These are phyloP conservation scores for Chlamydomonas eustigma DNA, from an alignment of 139 green algal species.

Conservation along the genomic window DNA sequence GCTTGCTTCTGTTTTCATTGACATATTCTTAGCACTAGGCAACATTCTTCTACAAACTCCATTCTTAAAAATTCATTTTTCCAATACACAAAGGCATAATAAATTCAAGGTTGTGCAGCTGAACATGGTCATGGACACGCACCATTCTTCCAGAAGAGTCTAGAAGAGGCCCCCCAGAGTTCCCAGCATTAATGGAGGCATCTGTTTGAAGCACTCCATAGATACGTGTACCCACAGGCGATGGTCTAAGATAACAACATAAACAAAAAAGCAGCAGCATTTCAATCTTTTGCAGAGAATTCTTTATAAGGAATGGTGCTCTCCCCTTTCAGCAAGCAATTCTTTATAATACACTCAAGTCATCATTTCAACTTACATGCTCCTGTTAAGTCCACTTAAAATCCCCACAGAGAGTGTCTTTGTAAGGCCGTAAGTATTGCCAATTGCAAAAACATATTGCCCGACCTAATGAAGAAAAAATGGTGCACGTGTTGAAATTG, in stretches of 20 bases:
- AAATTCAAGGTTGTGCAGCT: too few species aligned
- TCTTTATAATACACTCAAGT: too few species aligned
- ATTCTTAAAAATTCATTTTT: slow-evolving; percentile 3
- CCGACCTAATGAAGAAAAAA: slow-evolving; percentile 44
- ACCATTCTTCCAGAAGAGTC: slow-evolving; percentile 54
- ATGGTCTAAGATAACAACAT: slow-evolving; percentile 12
- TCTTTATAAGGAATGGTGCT: too few species aligned
- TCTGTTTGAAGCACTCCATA: slow-evolving; percentile 80
- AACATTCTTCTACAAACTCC: too few species aligned
- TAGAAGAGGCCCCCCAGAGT: slow-evolving; percentile 76
- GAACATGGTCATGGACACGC: too few species aligned
- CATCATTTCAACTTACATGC: background rate
- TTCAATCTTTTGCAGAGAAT: too few species aligned
- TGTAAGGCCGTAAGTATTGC: slow-evolving; percentile 43
- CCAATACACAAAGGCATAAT: too few species aligned
- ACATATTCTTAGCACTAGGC: too few species aligned
- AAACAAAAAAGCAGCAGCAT: too few species aligned
- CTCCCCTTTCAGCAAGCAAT: too few species aligned
- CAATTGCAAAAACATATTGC: slow-evolving; percentile 64
- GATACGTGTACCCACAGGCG: slow-evolving; percentile 60
- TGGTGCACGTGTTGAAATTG: too few species aligned
- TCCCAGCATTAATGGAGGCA: slow-evolving; percentile 73
- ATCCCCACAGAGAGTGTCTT: slow-evolving; percentile 54
- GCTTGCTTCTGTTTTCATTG: too few species aligned
- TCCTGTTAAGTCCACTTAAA: slow-evolving; percentile 46